These are phyloP conservation scores for Coriaria nepalensis DNA, from an alignment of 306 rosid genomes.

Conservation along the genomic window DNA sequence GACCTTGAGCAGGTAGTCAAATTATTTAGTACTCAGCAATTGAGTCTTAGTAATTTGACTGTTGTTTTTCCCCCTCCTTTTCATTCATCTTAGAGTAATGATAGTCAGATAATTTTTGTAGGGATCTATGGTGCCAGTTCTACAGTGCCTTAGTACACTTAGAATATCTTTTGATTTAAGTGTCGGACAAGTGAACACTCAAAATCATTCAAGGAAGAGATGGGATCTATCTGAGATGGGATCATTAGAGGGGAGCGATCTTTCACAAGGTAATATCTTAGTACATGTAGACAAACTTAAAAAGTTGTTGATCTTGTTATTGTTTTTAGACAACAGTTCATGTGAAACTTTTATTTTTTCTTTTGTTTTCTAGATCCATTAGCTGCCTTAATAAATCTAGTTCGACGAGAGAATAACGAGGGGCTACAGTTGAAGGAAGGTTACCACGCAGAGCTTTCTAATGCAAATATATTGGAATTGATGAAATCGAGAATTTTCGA, in stretches of 20 bases:
- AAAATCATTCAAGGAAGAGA: conserved; percentile 44
- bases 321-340: conserved; percentile 2
- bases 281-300: not conserved
- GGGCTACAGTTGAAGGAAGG: conserved; percentile 34
- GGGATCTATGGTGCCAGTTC: conserved; percentile 78
- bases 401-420: conserved; percentile 30
- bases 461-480: conserved; percentile 46
- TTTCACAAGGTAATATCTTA: conserved; percentile 14
- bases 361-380: conserved; percentile 35
- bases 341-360: not conserved
- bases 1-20: conserved; percentile 69
- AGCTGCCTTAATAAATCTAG: conserved; percentile 21
- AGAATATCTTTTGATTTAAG: conserved; percentile 54
- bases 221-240: conserved; percentile 44
- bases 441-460: conserved; percentile 36
- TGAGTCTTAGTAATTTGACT: conserved; percentile 6
- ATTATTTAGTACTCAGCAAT: conserved; percentile 9
- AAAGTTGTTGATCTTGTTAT: conserved; percentile 14
- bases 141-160: conserved; percentile 70
- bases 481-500: conserved; percentile 58
- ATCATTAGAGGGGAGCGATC: conserved; percentile 27
- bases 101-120: conserved; percentile 35
- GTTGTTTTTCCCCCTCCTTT: conserved; percentile 1
- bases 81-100: conserved; percentile 13
- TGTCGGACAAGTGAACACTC: conserved; percentile 35